Conservation (phyloP, 305 asterid species). For the Salvia sclarea region DNA sequence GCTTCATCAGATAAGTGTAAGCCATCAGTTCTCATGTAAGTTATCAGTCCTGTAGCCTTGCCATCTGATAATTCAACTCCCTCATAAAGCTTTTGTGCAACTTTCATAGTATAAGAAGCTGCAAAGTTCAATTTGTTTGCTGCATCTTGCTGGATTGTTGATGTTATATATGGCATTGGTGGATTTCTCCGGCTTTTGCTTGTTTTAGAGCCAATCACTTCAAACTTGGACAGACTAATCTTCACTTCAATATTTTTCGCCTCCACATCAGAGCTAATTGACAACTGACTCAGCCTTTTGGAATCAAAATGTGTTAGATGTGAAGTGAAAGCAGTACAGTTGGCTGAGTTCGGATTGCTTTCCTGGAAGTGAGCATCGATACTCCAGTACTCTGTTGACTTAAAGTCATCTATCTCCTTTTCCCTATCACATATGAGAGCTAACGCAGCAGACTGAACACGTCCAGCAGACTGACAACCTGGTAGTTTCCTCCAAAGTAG, state of each 20-base stretch:
- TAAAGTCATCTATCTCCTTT: slow-evolving; percentile 75
- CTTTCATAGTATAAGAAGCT: slow-evolving; percentile 72
- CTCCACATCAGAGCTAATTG: slow-evolving; percentile 57
- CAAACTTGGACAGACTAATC: slow-evolving; percentile 51
- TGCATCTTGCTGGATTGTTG: slow-evolving; percentile 96
- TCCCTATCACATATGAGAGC: slow-evolving; percentile 88
- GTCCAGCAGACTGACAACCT: slow-evolving; percentile 96
- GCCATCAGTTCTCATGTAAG: slow-evolving; percentile 97
- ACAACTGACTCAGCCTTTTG: slow-evolving; percentile 57
- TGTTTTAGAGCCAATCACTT: slow-evolving; percentile 54
- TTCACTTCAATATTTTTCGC: slow-evolving; percentile 61
- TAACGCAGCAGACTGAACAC: slow-evolving; percentile 94
- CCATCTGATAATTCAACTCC: slow-evolving; percentile 76
- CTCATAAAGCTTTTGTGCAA: slow-evolving; percentile 90
- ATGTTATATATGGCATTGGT: slow-evolving; percentile 78
- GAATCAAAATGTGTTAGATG: slow-evolving; percentile 58
- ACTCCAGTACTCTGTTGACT: slow-evolving; percentile 83
- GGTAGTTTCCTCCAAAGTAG: slow-evolving; percentile 94
- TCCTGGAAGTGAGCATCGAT: slow-evolving; percentile 54
- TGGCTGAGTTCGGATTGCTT: slow-evolving; percentile 35
- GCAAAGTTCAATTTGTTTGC: slow-evolving; percentile 74
- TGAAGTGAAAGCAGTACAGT: slow-evolving; percentile 43
- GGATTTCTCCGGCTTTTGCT: slow-evolving; percentile 65
- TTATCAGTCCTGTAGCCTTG: slow-evolving; percentile 69
- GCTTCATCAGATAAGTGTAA: slow-evolving; percentile 81